These are phyloP conservation scores for Penicillium hesseltinei DNA, from an alignment of 2,329 filamentous ascomycete genomes.

Conservation along the genomic window DNA sequence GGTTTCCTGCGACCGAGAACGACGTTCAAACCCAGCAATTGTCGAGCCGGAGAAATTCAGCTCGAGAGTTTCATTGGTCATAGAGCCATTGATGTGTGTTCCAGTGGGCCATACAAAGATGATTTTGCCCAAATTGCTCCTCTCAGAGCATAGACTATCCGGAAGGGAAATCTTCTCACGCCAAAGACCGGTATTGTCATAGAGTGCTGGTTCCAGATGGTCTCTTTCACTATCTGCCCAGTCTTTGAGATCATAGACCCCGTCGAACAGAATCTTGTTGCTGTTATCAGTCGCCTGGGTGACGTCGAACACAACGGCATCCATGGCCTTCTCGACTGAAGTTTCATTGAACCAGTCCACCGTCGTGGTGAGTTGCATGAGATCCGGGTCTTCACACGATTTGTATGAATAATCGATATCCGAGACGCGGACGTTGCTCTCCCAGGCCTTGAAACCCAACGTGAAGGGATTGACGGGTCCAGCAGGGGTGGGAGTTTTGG, in stretches of 20 bases:
- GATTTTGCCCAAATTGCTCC: background rate
- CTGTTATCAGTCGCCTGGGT: background rate
- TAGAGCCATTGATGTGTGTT: conserved; percentile 6
- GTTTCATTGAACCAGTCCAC: conserved; percentile 1
- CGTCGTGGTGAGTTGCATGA: conserved; percentile 4
- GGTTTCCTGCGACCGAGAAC: background rate
- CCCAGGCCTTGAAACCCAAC: conserved; percentile 10
- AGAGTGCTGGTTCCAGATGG: background rate
- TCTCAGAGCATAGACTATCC: background rate
- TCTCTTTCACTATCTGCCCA: background rate
- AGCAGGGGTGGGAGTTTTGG: background rate
- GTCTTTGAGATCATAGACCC: conserved; percentile 7
- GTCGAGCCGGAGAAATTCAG: conserved; percentile 3
- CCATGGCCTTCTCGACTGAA: conserved; percentile 6
- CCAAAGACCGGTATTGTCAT: background rate
- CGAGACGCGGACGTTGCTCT: conserved; percentile 3
- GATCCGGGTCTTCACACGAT: conserved; percentile 3
- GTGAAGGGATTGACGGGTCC: conserved; percentile 7
- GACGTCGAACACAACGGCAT: conserved; percentile 7
- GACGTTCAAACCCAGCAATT: background rate
- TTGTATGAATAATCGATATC: conserved; percentile 12
- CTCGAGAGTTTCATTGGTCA: conserved; percentile 11
- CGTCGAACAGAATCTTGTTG: conserved; percentile 8
- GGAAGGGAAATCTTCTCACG: conserved; percentile 4
- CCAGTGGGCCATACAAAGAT: conserved; percentile 5